Evolutionary conservation across 139 green algal genomes (phyloP).

Genomic region (Coccomyxa sp.): DNA sequence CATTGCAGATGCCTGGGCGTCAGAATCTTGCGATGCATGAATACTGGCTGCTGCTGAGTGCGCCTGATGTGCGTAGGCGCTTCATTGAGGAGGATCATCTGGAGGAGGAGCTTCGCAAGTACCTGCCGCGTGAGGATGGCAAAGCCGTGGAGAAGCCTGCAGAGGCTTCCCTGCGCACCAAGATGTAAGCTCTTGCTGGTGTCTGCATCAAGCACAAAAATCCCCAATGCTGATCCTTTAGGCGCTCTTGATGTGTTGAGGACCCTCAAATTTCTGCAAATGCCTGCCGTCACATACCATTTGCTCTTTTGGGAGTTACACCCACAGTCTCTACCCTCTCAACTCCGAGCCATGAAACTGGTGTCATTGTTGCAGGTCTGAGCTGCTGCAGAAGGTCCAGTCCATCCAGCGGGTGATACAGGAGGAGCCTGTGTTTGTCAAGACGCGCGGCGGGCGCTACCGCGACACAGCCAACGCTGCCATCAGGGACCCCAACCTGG

Average conservation of each 20-base stretch:
- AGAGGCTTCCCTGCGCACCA: conserved; percentile 64
- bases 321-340: not conserved
- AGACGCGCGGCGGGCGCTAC: conserved; percentile 4
- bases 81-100: conserved; percentile 52
- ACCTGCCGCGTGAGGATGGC: conserved; percentile 68
- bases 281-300: too few relatives aligned
- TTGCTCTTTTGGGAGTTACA: too few relatives aligned
- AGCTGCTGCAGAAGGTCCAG: conserved; percentile 45
- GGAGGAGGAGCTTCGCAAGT: conserved; percentile 46
- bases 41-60: not conserved
- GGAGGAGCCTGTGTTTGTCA: conserved; percentile 27
- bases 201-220: too few relatives aligned
- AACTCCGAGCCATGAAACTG: not conserved
- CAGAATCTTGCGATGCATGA: not conserved
- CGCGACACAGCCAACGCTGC: conserved; percentile 7
- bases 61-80: not conserved
- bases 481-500: conserved; percentile 63
- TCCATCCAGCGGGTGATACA: conserved; percentile 18
- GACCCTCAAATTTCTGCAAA: too few relatives aligned
- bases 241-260: too few relatives aligned
- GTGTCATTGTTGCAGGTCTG: conserved; percentile 21
- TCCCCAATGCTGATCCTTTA: too few relatives aligned
- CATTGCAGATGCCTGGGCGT: not conserved
- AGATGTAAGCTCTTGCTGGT: conserved; percentile 49
- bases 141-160: conserved; percentile 63